A percentile compares a stretch with the other conserved stretches of the same genome.
Evolutionary conservation across 2,329 filamentous ascomycete species (phyloP).

Genomic region (Scytalidium lignicola): DNA sequence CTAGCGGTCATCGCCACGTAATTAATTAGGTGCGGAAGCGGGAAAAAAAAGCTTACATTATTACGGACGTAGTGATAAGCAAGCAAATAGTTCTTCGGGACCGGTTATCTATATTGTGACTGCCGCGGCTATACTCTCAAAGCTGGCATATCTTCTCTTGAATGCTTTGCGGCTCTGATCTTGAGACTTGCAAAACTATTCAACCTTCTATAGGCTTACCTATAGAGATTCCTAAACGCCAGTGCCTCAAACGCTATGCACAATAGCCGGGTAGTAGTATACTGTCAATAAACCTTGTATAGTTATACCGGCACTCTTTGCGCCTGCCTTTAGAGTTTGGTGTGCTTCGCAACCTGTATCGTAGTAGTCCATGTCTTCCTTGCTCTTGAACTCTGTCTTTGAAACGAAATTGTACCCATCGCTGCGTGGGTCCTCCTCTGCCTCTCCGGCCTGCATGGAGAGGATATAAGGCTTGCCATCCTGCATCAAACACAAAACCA

Average conservation of each 20-base stretch:
- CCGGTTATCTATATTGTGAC: no score
- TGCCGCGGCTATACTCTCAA: no score
- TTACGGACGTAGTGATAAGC: no score
- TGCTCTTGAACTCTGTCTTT: conserved; percentile 46
- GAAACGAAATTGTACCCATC: conserved; percentile 50
- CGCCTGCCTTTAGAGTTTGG: conserved; percentile 36
- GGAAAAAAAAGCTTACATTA: no score
- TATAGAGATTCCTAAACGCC: no score
- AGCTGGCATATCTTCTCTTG: no score
- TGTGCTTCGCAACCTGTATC: conserved; percentile 51
- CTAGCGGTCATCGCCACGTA: no score
- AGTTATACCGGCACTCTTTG: conserved; percentile 10
- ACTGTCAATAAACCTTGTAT: conserved; percentile 14
- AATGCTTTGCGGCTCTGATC: no score
- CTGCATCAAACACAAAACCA: conserved; percentile 26
- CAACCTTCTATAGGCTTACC: no score
- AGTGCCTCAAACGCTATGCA: neutral
- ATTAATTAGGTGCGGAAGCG: no score
- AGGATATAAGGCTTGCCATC: conserved; percentile 54
- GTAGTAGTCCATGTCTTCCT: conserved; percentile 55
- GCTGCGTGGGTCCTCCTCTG: conserved; percentile 43
- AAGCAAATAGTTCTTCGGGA: no score
- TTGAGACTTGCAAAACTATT: no score
- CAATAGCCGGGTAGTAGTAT: conserved; percentile 7
- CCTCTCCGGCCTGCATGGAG: conserved; percentile 39